Evolutionary conservation across 2,329 filamentous ascomycete species (phyloP).

Genomic region (Ascochyta koolunga): DNA sequence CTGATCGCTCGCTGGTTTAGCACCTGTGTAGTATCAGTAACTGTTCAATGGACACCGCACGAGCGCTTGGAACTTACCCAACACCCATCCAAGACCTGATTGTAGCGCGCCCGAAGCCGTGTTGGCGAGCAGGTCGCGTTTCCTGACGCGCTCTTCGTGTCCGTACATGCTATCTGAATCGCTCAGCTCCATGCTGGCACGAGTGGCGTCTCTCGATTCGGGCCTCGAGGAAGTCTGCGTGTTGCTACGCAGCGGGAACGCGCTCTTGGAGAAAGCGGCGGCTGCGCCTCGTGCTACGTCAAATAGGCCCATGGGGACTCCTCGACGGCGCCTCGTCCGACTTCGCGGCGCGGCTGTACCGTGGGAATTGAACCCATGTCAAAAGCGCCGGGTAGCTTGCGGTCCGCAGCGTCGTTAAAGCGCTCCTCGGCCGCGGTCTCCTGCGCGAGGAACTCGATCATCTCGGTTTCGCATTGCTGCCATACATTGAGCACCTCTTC

Average conservation of each 20-base stretch:
- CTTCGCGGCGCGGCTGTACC: conserved; percentile 50
- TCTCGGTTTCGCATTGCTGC: conserved; percentile 78
- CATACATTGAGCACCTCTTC: conserved; percentile 78
- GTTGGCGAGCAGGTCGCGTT: conserved; percentile 73
- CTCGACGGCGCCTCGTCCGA: conserved; percentile 51
- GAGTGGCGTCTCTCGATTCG: conserved; percentile 15
- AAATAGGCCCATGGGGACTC: conserved; percentile 60
- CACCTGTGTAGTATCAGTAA: conserved; percentile 29
- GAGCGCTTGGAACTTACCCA: conserved; percentile 52
- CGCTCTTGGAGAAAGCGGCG: conserved; percentile 54
- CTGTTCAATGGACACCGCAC: background rate
- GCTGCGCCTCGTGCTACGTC: conserved; percentile 59
- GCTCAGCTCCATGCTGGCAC: conserved; percentile 42
- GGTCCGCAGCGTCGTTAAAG: conserved; percentile 71
- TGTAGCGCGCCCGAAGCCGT: conserved; percentile 68
- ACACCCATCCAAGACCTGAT: conserved; percentile 68
- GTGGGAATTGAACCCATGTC: conserved; percentile 36
- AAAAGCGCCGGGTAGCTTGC: conserved; percentile 58
- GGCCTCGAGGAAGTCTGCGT: conserved; percentile 16
- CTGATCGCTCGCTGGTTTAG: conserved; percentile 35
- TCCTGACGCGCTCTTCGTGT: conserved; percentile 60
- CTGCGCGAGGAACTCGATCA: conserved; percentile 68
- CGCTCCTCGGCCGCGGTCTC: conserved; percentile 72
- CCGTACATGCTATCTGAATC: conserved; percentile 41
- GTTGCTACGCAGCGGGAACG: conserved; percentile 51